These are phyloP conservation scores for Colletotrichum graminicola DNA, from an alignment of 2,329 filamentous ascomycete genomes.

Conservation along the genomic window DNA sequence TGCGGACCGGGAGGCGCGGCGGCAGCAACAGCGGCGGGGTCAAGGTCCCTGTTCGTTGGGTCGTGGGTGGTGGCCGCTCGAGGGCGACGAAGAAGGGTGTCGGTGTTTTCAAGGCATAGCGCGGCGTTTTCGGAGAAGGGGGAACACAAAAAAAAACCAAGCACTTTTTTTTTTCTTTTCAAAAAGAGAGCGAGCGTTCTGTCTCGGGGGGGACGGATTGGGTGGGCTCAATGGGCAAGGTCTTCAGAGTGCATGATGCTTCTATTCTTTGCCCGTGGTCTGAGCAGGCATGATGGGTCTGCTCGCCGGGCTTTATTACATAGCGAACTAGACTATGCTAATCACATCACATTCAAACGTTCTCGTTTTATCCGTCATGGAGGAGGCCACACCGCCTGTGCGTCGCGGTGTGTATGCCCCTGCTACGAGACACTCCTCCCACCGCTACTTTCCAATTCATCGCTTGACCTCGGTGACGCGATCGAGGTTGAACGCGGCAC, in stretches of 20 bases:
- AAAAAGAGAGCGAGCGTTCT: constrained; percentile 20
- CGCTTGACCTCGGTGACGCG: constrained; percentile 56
- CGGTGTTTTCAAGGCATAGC: constrained; percentile 41
- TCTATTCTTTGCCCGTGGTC: background rate
- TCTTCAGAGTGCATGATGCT: background rate
- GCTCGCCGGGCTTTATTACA: background rate
- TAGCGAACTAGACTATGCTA: constrained; percentile 1
- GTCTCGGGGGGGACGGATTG: background rate
- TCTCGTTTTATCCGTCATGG: too few species aligned
- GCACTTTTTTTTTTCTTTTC: background rate
- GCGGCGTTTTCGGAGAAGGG: constrained; percentile 35
- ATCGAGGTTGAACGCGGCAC: constrained; percentile 81
- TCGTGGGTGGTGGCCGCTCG: background rate
- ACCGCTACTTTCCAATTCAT: background rate
- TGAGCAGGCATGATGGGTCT: background rate
- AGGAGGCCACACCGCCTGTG: background rate
- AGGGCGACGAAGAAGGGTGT: background rate
- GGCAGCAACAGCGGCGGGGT: background rate
- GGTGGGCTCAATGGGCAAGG: background rate
- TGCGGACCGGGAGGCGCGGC: constrained; percentile 7
- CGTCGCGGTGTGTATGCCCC: background rate
- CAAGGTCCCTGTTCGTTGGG: background rate
- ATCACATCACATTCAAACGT: background rate
- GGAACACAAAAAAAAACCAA: background rate
- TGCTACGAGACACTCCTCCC: background rate